Evolutionary conservation across 2,329 filamentous ascomycete species (phyloP).

Genomic region (Aspergillus ochraceoroseus): DNA sequence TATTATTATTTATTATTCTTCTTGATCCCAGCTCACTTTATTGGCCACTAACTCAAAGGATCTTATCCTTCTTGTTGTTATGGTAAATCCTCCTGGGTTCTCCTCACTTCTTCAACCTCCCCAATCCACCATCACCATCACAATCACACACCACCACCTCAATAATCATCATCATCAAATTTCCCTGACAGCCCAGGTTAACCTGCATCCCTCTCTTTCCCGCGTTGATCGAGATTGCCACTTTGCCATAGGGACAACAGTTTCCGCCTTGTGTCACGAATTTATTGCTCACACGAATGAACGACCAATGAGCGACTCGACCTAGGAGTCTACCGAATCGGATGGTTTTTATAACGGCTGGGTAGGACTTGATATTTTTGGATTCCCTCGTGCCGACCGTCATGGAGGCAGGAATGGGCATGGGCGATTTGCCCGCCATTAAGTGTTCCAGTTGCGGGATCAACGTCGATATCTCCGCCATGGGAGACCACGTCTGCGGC

Average conservation of each 20-base stretch:
- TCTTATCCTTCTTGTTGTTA: conserved; percentile 1
- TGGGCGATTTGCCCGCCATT: conserved; percentile 72
- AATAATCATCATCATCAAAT: too few species aligned
- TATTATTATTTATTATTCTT: conserved; percentile 9
- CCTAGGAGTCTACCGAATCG: conserved; percentile 11
- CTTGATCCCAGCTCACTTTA: conserved; percentile 1
- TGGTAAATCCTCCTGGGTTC: too few species aligned
- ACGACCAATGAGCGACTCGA: conserved; percentile 10
- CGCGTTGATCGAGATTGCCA: neutral
- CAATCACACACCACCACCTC: too few species aligned
- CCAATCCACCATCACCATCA: conserved; percentile 1
- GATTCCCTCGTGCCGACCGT: conserved; percentile 40
- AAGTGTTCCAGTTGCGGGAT: conserved; percentile 78
- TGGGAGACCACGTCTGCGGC: conserved; percentile 85
- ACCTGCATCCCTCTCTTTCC: neutral
- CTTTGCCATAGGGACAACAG: neutral
- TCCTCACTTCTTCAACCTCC: conserved; percentile 2
- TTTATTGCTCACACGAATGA: conserved; percentile 6
- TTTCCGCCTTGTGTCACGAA: too few species aligned
- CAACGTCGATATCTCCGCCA: conserved; percentile 75
- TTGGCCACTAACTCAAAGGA: conserved; percentile 8
- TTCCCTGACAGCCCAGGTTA: too few species aligned
- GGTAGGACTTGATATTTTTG: conserved; percentile 8
- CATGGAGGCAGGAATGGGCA: conserved; percentile 46
- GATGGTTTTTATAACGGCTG: conserved; percentile 13